Evolutionary conservation across 495 filamentous ascomycete genomes (phyloP).

Genomic region (Glarea lozoyensis): DNA sequence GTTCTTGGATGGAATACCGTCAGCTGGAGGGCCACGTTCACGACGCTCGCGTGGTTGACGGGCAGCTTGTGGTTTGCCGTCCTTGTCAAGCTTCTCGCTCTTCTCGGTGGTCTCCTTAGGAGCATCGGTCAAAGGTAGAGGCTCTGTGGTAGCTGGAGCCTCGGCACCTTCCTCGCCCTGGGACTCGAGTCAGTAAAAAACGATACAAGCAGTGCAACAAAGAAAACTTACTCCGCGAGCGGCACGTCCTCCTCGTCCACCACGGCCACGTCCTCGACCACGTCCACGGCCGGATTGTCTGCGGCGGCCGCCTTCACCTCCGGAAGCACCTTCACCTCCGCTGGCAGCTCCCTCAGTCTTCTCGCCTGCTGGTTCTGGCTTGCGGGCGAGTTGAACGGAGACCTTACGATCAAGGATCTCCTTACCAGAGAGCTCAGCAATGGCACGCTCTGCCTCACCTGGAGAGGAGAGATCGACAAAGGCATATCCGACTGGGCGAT

Average conservation of each 20-base stretch:
- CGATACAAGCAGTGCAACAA: background rate
- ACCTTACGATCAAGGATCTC: conserved; percentile 97
- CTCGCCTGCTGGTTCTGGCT: conserved; percentile 78
- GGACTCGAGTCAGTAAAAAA: conserved; percentile 21
- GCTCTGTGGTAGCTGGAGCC: conserved; percentile 23
- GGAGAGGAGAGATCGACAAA: conserved; percentile 97
- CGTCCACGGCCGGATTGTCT: conserved; percentile 64
- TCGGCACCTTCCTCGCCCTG: conserved; percentile 24
- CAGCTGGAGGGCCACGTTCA: conserved; percentile 91
- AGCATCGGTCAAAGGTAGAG: background rate
- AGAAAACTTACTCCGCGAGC: conserved; percentile 58
- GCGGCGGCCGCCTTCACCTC: conserved; percentile 68
- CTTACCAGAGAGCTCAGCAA: conserved; percentile 88
- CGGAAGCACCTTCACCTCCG: conserved; percentile 57
- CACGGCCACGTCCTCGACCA: conserved; percentile 63
- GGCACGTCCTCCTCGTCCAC: conserved; percentile 65
- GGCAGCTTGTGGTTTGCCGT: conserved; percentile 16
- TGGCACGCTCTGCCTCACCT: conserved; percentile 87
- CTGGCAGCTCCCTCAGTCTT: conserved; percentile 63
- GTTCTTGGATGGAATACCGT: conserved; percentile 96
- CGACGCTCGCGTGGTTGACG: conserved; percentile 50
- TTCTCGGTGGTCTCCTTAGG: conserved; percentile 12
- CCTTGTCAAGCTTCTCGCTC: conserved; percentile 26
- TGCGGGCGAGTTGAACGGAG: conserved; percentile 94
- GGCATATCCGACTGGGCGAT: conserved; percentile 95